phyloP scores from a whole-genome alignment of 768 basidiomycete genomes.

The Clitopilus hobsonii region DNA sequence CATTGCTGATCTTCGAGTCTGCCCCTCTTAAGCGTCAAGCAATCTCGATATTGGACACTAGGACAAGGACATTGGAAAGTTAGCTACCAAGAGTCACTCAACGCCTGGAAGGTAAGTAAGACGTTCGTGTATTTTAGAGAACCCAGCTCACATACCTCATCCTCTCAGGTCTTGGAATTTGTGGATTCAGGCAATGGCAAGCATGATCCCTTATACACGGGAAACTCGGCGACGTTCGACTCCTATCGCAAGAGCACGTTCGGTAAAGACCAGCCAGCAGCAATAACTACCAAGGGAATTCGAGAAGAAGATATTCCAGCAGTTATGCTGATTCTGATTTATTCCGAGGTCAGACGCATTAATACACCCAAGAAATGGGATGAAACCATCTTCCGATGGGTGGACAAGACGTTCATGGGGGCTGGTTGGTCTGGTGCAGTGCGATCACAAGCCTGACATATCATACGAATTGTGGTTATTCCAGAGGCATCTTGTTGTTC shows the following conservation, averaged over 20 bases:
- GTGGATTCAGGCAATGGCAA: not conserved
- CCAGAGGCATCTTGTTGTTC: too few species aligned
- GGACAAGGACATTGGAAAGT: not conserved
- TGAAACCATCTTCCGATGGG: not conserved
- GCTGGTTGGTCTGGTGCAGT: not conserved
- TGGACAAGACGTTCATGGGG: not conserved
- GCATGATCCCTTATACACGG: not conserved
- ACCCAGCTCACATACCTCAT: not conserved
- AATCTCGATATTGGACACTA: not conserved
- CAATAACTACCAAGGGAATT: not conserved
- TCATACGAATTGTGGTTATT: too few species aligned
- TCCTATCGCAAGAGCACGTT: not conserved
- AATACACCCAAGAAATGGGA: not conserved
- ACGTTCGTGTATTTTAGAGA: too few species aligned
- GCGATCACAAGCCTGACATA: not conserved
- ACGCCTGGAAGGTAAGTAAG: not conserved
- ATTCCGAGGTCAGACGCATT: not conserved
- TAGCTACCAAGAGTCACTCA: not conserved
- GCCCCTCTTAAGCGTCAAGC: not conserved
- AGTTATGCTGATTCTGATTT: not conserved
- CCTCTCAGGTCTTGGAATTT: not conserved
- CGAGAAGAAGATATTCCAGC: not conserved
- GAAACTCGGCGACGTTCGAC: not conserved
- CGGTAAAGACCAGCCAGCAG: not conserved
- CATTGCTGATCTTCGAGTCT: not conserved